Percentiles rank a stretch among this genome's conserved stretches.
Evolutionary conservation across 2,329 filamentous ascomycete species (phyloP).

Genomic region (Diplodia mutila): DNA sequence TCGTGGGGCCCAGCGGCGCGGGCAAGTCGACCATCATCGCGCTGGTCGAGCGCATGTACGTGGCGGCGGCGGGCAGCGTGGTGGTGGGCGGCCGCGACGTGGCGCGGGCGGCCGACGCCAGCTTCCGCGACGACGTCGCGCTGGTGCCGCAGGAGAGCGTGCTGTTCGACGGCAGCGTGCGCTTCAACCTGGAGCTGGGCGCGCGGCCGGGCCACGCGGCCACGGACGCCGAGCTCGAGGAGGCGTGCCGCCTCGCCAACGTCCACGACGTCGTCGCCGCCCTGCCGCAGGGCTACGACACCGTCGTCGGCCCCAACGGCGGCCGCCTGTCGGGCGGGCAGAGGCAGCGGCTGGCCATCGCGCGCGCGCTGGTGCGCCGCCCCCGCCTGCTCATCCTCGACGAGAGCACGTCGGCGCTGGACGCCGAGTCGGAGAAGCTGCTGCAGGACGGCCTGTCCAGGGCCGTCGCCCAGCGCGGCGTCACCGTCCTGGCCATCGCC

Average conservation of each 20-base stretch:
- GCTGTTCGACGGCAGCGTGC: slow-evolving; percentile 52
- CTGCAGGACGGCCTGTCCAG: slow-evolving; percentile 45
- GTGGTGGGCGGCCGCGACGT: slow-evolving; percentile 55
- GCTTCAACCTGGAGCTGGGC: slow-evolving; percentile 54
- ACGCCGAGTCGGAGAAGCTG: slow-evolving; percentile 48
- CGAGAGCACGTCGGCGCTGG: slow-evolving; percentile 49
- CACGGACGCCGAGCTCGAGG: slow-evolving; percentile 64
- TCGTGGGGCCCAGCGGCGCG: slow-evolving; percentile 68
- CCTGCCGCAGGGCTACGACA: slow-evolving; percentile 68
- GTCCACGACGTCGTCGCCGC: slow-evolving; percentile 69
- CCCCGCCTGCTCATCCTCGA: slow-evolving; percentile 48
- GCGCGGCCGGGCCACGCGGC: slow-evolving; percentile 60
- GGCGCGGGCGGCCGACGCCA: slow-evolving; percentile 36
- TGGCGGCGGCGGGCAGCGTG: slow-evolving; percentile 54
- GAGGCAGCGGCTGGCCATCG: slow-evolving; percentile 48
- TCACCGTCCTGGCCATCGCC: slow-evolving; percentile 51
- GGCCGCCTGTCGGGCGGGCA: slow-evolving; percentile 49
- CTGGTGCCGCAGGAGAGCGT: slow-evolving; percentile 54
- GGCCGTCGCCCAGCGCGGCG: slow-evolving; percentile 35
- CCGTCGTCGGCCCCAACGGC: slow-evolving; percentile 49
- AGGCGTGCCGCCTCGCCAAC: slow-evolving; percentile 69
- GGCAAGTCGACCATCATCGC: slow-evolving; percentile 69
- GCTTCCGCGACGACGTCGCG: slow-evolving; percentile 40
- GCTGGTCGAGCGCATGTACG: slow-evolving; percentile 59
- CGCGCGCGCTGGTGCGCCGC: slow-evolving; percentile 47